Evolutionary conservation across 2,329 filamentous ascomycete species (phyloP), one percentile per base, ranked within the genome.

Genomic region (Ceratocystis cubensis): DNA sequence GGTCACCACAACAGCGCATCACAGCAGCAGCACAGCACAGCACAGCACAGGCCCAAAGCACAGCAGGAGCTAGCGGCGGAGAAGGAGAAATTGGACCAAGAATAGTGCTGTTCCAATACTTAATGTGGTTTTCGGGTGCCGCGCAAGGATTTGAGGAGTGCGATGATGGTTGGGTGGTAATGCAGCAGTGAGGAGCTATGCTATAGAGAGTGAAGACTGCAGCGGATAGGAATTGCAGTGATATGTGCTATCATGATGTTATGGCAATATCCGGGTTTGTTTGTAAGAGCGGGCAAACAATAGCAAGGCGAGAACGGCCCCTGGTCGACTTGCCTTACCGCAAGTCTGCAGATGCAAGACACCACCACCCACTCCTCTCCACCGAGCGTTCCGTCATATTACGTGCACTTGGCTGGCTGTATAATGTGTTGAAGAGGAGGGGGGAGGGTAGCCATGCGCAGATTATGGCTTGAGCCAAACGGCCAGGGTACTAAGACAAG

Each of bases 11-110:
- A 50, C 22, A 25, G 48, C 48, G 48, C 48, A 48, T 48, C 46
- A 20, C 46, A 37, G 45, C 45, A 48, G 13, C 50, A 57, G 15
- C 53, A 37, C 56, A 33, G 56, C 56, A 28, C 56, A 59, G 25
- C 15, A 59, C 56, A 59, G 28, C 56, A 59, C 28, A 33, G 56
- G 56, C 56, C 17, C 56, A 59, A 59, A 30, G 53, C 53, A 59
- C 53, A n/a, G n/a, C 46, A 30, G 48, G 48, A 59, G 17, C 53
- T 59, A 37, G 53, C 28, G 17, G 53, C 28, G 17, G 28, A 59
- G 53, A n/a, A 20, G 1, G 53, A 59, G 53, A 59, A 59, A 59
- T 59, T 59, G 53, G 28, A 7, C 13, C 53, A 59, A 30, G 28
- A 37, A 59, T 59, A 59, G 53, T 30, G 37, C 37, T 41, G 37